phyloP scores from a whole-genome alignment of 441 rosid species.

The Gossypium laxum region DNA sequence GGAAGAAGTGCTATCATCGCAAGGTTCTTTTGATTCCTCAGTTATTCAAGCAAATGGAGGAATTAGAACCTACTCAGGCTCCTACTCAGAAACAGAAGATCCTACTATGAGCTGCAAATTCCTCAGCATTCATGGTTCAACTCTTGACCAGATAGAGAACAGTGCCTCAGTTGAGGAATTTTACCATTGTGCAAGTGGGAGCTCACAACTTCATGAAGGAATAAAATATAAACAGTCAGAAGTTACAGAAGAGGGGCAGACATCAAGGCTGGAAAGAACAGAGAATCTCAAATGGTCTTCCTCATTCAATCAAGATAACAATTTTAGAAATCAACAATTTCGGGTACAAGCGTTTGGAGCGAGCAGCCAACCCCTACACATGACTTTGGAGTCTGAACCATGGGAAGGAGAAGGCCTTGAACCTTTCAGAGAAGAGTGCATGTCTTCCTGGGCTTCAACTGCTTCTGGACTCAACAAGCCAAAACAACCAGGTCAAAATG shows the following conservation, averaged over 20 bases:
- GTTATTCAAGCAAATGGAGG: slow-evolving; percentile 35
- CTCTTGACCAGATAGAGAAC: slow-evolving; percentile 23
- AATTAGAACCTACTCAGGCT: slow-evolving; percentile 41
- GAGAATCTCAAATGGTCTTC: slow-evolving; percentile 25
- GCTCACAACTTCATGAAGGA: slow-evolving; percentile 25
- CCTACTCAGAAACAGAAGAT: slow-evolving; percentile 53
- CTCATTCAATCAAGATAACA: slow-evolving; percentile 28
- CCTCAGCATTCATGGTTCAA: slow-evolving; percentile 26
- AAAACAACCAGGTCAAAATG: slow-evolving; percentile 25
- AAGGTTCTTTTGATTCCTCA: slow-evolving; percentile 44
- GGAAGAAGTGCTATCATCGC: slow-evolving; percentile 62
- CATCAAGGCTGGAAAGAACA: slow-evolving; percentile 22
- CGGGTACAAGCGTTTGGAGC: slow-evolving; percentile 23
- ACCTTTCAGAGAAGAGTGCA: slow-evolving; percentile 35
- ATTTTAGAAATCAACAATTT: slow-evolving; percentile 22
- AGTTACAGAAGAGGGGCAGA: slow-evolving; percentile 28
- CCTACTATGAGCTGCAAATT: slow-evolving; percentile 28
- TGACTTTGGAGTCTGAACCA: slow-evolving; percentile 24
- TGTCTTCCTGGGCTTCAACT: slow-evolving; percentile 38
- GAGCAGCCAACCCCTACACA: slow-evolving; percentile 23
- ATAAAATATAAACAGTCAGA: slow-evolving; percentile 24
- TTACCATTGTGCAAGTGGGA: slow-evolving; percentile 25
- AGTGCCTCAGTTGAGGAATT: slow-evolving; percentile 31
- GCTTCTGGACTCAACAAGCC: slow-evolving; percentile 28
- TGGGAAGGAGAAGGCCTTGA: slow-evolving; percentile 33